phyloP scores from a whole-genome alignment of 257 asterid genomes.

The Paraleonurus japonicus region DNA sequence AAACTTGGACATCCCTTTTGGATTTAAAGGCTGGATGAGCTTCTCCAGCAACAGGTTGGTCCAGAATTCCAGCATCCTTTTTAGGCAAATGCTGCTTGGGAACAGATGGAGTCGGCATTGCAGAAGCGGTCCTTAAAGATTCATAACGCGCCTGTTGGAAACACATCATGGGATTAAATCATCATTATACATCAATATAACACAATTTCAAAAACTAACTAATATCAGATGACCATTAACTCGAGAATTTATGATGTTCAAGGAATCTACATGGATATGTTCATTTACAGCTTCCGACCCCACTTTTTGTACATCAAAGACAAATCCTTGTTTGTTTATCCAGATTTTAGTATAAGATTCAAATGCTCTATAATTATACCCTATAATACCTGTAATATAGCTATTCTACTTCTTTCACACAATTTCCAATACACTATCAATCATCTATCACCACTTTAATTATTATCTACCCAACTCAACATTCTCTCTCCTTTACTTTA shows the following conservation, averaged over 20 bases:
- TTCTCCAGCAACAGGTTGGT: constrained; percentile 48
- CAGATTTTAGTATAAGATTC: too few relatives aligned
- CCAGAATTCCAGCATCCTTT: constrained; percentile 47
- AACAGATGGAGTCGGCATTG: constrained; percentile 47
- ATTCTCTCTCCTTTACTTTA: too few relatives aligned
- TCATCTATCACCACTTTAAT: too few relatives aligned
- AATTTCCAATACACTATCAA: too few relatives aligned
- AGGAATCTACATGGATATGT: neutral
- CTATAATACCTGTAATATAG: too few relatives aligned
- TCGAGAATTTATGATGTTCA: neutral
- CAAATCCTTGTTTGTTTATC: too few relatives aligned
- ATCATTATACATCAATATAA: constrained; percentile 2
- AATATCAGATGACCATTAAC: constrained; percentile 18
- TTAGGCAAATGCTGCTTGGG: constrained; percentile 57
- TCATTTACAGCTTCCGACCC: too few relatives aligned
- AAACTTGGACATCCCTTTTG: constrained; percentile 56
- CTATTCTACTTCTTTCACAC: too few relatives aligned
- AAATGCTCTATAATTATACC: too few relatives aligned
- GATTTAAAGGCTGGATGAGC: constrained; percentile 38
- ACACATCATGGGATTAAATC: constrained; percentile 2
- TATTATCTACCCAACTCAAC: too few relatives aligned
- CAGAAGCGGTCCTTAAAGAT: constrained; percentile 41
- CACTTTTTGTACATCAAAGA: too few relatives aligned
- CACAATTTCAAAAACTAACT: neutral
- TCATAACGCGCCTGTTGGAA: constrained; percentile 56